Evolutionary conservation across 352 stramenopile genomes (phyloP).

Genomic region (Phytopythium chamaehyphon): DNA sequence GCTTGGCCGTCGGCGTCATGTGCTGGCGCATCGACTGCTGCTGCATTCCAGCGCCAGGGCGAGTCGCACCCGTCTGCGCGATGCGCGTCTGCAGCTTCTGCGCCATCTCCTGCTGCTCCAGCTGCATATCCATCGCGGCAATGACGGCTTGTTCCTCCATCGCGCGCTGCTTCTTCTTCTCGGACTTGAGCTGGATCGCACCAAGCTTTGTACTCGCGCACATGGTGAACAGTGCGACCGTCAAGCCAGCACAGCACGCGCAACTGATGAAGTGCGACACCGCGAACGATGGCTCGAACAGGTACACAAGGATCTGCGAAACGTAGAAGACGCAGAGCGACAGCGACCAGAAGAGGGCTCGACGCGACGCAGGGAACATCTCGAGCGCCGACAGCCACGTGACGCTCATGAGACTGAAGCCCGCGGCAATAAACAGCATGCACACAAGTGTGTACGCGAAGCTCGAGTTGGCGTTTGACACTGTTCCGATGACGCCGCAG

Average conservation of each 20-base stretch:
- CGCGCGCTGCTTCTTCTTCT: slow-evolving; percentile 67
- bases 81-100: slow-evolving; percentile 62
- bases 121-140: slow-evolving; percentile 15
- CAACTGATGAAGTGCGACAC: slow-evolving; percentile 54
- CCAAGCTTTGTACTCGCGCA: slow-evolving; percentile 79
- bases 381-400: slow-evolving; percentile 75
- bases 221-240: slow-evolving; percentile 62
- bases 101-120: slow-evolving; percentile 22
- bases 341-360: slow-evolving; percentile 59
- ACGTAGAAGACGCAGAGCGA: slow-evolving; percentile 68
- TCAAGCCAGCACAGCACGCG: slow-evolving; percentile 36
- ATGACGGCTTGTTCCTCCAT: slow-evolving; percentile 30
- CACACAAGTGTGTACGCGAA: slow-evolving; percentile 51
- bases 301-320: slow-evolving; percentile 51
- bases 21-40: slow-evolving; percentile 10
- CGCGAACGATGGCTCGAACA: slow-evolving; percentile 56
- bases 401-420: slow-evolving; percentile 67
- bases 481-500: slow-evolving; percentile 42
- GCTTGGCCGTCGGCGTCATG: slow-evolving; percentile 4
- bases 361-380: slow-evolving; percentile 70
- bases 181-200: slow-evolving; percentile 81
- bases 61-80: slow-evolving; percentile 32
- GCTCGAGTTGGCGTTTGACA: slow-evolving; percentile 24
- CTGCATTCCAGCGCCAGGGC: slow-evolving; percentile 21
- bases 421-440: slow-evolving; percentile 59